These are phyloP conservation scores for Rhodotorula paludigena DNA, from an alignment of 768 basidiomycete species.

Conservation along the genomic window DNA sequence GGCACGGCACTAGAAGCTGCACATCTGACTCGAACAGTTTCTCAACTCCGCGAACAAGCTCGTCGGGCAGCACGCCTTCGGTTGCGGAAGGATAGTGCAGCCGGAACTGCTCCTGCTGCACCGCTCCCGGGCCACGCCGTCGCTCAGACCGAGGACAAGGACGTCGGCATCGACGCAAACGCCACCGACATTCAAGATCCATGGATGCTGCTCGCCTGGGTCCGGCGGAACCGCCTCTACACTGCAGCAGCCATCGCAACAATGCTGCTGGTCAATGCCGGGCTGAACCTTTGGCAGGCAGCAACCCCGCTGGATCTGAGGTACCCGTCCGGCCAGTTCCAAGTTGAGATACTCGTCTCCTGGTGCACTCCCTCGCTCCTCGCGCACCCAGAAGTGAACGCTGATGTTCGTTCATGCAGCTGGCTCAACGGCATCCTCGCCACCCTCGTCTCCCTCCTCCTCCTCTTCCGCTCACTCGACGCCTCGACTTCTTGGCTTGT, in stretches of 20 bases:
- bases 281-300: conserved; percentile 7
- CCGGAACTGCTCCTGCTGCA: neutral
- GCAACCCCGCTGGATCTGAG: neutral
- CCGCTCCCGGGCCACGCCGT: neutral
- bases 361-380: neutral
- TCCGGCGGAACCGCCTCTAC: conserved; percentile 4
- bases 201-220: conserved; percentile 17
- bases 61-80: neutral
- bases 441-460: conserved; percentile 27
- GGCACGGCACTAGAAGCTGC: conserved; percentile 16
- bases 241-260: conserved; percentile 7
- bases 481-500: conserved; percentile 6
- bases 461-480: conserved; percentile 37
- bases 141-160: neutral
- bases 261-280: conserved; percentile 19
- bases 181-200: neutral
- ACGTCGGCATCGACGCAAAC: neutral
- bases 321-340: conserved; percentile 11
- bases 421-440: conserved; percentile 30
- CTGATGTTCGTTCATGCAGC: neutral
- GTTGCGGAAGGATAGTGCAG: too few relatives aligned
- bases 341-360: conserved; percentile 13
- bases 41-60: neutral
- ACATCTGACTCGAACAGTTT: neutral
- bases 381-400: neutral